phyloP scores from a whole-genome alignment of 1,284 basidiomycete genomes.

The Trametes hirsuta region DNA sequence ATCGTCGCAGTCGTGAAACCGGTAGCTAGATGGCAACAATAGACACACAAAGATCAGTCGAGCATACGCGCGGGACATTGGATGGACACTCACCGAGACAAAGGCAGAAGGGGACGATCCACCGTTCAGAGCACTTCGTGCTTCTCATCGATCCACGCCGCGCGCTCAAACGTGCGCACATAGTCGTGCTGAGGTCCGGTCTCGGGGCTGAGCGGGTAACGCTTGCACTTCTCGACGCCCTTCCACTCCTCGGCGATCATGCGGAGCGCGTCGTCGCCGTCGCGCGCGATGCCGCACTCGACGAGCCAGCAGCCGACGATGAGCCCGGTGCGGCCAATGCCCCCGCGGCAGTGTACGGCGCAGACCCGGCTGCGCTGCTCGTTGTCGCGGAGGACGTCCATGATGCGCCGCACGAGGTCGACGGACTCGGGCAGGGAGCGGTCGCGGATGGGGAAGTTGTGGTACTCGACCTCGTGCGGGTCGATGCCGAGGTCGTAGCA shows the following conservation, averaged over 20 bases:
- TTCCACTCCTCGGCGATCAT: constrained; percentile 72
- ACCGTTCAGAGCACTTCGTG: constrained; percentile 22
- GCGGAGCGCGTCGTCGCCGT: constrained; percentile 63
- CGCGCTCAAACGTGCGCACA: constrained; percentile 53
- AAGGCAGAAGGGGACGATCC: constrained; percentile 9
- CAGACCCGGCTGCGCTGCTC: constrained; percentile 54
- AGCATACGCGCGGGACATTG: neutral
- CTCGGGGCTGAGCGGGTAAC: constrained; percentile 77
- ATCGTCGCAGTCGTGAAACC: neutral
- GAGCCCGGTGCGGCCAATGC: constrained; percentile 76
- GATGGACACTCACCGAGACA: constrained; percentile 8
- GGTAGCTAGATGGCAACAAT: neutral
- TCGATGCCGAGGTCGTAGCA: constrained; percentile 59
- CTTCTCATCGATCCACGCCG: constrained; percentile 29
- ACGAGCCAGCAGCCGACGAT: constrained; percentile 80
- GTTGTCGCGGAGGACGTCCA: constrained; percentile 61
- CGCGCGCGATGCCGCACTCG: constrained; percentile 59
- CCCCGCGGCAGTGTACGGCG: constrained; percentile 77
- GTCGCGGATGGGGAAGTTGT: constrained; percentile 76
- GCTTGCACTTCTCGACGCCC: constrained; percentile 72
- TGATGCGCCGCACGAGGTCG: constrained; percentile 57
- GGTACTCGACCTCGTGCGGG: constrained; percentile 59
- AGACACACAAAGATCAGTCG: neutral
- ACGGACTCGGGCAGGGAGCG: constrained; percentile 60
- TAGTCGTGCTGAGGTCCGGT: constrained; percentile 77